These are phyloP conservation scores for Phialophora chinensis DNA, from an alignment of 2,329 filamentous ascomycete species.

Conservation along the genomic window DNA sequence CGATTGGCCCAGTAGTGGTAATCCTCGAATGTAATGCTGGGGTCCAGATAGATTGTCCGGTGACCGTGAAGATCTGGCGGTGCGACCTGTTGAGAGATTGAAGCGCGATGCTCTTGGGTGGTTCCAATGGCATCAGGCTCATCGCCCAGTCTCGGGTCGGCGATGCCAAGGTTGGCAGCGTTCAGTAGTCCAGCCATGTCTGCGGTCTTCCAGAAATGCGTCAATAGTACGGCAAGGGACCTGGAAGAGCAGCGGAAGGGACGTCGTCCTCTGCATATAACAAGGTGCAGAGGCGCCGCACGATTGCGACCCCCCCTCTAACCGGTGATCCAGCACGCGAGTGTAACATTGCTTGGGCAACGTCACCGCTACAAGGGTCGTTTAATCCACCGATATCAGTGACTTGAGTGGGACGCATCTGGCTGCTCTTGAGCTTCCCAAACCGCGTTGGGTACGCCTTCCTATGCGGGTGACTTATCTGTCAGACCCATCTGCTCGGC, in stretches of 20 bases:
- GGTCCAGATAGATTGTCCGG: conserved; percentile 15
- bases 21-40: conserved; percentile 19
- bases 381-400: conserved; percentile 1
- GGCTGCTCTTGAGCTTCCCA: neutral
- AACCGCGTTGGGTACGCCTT: neutral
- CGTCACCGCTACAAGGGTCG: neutral
- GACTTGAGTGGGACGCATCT: neutral
- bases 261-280: neutral
- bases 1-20: conserved; percentile 22
- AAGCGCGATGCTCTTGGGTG: conserved; percentile 1
- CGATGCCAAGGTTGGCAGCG: conserved; percentile 2
- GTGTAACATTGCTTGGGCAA: conserved; percentile 1
- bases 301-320: neutral
- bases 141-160: conserved; percentile 2
- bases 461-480: neutral
- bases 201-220: neutral
- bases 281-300: neutral
- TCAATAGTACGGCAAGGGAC: neutral
- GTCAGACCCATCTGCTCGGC: neutral
- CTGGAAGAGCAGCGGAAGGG: neutral
- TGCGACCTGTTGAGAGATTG: neutral
- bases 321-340: neutral
- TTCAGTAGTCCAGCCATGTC: neutral
- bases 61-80: conserved; percentile 1
- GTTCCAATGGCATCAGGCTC: conserved; percentile 5